phyloP scores from a whole-genome alignment of 2,329 filamentous ascomycete genomes.

The Colletotrichum sp. region DNA sequence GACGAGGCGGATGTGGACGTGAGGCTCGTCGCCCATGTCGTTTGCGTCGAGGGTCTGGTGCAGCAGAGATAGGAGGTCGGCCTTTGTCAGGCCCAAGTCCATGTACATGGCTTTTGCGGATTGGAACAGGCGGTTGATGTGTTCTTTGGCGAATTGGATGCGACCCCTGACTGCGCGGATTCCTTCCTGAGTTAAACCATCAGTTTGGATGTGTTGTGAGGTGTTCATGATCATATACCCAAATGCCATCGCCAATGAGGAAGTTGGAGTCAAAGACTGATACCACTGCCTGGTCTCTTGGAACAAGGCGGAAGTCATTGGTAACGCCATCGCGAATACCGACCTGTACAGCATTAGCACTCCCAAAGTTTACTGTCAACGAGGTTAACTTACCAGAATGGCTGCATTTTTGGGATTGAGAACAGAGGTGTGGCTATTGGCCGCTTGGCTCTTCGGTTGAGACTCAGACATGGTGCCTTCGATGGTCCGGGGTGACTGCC shows the following conservation, averaged over 20 bases:
- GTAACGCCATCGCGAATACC: slow-evolving; percentile 31
- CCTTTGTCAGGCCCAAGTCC: slow-evolving; percentile 30
- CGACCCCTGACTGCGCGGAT: slow-evolving; percentile 28
- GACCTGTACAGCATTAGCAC: slow-evolving; percentile 16
- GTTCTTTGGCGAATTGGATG: slow-evolving; percentile 30
- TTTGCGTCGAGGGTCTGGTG: slow-evolving; percentile 31
- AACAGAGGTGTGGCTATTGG: slow-evolving; percentile 25
- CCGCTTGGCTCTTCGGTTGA: neutral
- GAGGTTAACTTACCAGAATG: slow-evolving; percentile 20
- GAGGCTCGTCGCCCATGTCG: slow-evolving; percentile 27
- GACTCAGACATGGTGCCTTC: neutral
- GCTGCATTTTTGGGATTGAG: slow-evolving; percentile 27
- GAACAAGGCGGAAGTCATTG: slow-evolving; percentile 25
- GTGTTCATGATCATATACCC: slow-evolving; percentile 15
- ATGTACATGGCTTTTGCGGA: slow-evolving; percentile 33
- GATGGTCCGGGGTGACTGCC: neutral
- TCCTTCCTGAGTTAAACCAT: slow-evolving; percentile 23
- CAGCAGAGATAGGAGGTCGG: slow-evolving; percentile 26
- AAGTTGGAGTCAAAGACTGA: slow-evolving; percentile 34
- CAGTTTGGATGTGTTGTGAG: neutral
- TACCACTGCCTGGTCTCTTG: slow-evolving; percentile 25
- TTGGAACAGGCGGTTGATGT: slow-evolving; percentile 31
- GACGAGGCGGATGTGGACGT: slow-evolving; percentile 33
- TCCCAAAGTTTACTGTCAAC: neutral
- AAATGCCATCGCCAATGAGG: slow-evolving; percentile 31